Base-by-base conservation (phyloP, 1,284 basidiomycete genomes). In the Ceratobasidium sp. region DNA sequence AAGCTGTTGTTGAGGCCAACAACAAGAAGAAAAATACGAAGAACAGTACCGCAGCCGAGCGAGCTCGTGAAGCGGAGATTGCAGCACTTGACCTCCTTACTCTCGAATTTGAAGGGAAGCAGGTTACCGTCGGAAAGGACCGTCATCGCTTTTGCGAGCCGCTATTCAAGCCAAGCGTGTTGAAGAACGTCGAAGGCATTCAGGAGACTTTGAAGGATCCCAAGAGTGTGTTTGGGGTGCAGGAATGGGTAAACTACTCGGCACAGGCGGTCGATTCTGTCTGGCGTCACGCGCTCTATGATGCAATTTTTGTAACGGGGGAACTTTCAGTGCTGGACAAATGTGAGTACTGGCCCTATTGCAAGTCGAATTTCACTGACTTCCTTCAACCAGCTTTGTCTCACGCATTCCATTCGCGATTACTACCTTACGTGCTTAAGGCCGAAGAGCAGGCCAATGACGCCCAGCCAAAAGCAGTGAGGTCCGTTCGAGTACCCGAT, bases 111-210 rank as follows among this genome's bases (percentile, higher is more conserved):
- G 77, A 77, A 48, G 71, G 69, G 20, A 79, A 80, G 42, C 89
- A 91, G 82, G 84, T 98, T 79, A 93, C 91, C 1, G 82, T 98
- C 44, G 96, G 96, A 5, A 92, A 94, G 81, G 94, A 96, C 81
- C 89, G 96, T 65, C 96, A 98, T 87, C 89, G 94, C 56, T 92
- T 97, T 83, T 95, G 94, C 83, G 96, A 98, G 83, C 95, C 96
- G 10, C 87, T 98, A 46, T 95, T 96, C 80, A 92, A 96, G 78
- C 80, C 81, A 42, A 80, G 66, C 33, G 66, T 56, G 52, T 68
- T 76, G 52, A 75, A 62, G 40, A 78, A 79, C 42, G 44, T 73
- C 20, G 50, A 75, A 20, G 80, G 80, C 0, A 77, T 83, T 12
- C 81, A 81, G 69, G 84, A 82, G 52, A 77, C 80, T 20, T 33